Base-by-base conservation (phyloP, 192 early-diverging fungal genomes). In the Coemansia sp. region DNA sequence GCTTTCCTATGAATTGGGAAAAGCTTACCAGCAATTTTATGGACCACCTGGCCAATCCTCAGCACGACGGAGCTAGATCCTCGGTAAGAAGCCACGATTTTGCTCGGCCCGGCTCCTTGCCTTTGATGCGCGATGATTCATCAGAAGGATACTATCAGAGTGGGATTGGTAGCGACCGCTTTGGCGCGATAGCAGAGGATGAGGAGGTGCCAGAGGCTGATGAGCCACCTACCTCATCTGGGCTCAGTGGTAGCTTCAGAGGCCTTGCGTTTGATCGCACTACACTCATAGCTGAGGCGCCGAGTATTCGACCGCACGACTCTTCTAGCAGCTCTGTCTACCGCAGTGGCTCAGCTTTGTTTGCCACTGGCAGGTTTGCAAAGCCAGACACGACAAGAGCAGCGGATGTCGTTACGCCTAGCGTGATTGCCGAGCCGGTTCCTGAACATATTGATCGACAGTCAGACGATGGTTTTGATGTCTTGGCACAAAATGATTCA, bases 1-100 rank as follows among this genome's bases (percentile, higher is more conserved):
- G 79, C 24, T 81, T 81, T 16, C 79, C 79, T 2, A 36, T 49
- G 6, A 72, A 72, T 34, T 81, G 79, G 79, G 72, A 36, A 60
- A 46, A 63, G 63, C 68, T 81, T 2, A 34, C 75, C 16, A 70
- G 73, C 1, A 50, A 58, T 29, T 68, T 72, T 29, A 44, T 80
- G 16, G 66, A 22, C 9, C 29, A 36, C 12, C 5, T 63, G 2
- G 27, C 57, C 2, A 33, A 39, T 24, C 29, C 13, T 13, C 58
- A 46, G 15, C 73, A 53, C 15, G 20, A 40, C 12, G 49, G 24
- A 16, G 41, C 39, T 13, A 29, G 31, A 15, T 12, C 40, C 0
- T 49, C 65, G 7, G 20, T 18, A 15, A 68, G 65, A 53, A 52
- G 24, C 65, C 68, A 73, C 15, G 65, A 16, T 8, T 34, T 62